phyloP scores from a whole-genome alignment of 176 grass and related monocot genomes.

The Pontederia paniculata region DNA sequence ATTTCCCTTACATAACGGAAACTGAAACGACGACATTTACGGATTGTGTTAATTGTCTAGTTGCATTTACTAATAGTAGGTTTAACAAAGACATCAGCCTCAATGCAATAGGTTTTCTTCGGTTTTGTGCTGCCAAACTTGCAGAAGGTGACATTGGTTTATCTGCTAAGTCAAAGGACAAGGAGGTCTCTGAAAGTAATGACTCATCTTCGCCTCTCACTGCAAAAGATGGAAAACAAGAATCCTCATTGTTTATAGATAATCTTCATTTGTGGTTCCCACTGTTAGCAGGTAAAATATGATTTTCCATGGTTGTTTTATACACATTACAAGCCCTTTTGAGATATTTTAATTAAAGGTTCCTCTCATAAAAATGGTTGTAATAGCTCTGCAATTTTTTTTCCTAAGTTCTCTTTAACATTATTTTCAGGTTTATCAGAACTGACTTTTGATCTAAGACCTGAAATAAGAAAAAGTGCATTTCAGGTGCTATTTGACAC shows the following conservation, averaged over 20 bases:
- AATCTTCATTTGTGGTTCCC: conserved; percentile 99
- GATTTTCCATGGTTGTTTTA: background rate
- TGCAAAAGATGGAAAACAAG: conserved; percentile 69
- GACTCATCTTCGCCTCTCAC: conserved; percentile 45
- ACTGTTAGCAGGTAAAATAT: conserved; percentile 69
- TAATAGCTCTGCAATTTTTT: background rate
- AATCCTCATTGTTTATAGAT: conserved; percentile 38
- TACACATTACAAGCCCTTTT: background rate
- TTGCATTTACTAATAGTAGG: conserved; percentile 95
- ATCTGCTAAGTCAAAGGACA: conserved; percentile 62
- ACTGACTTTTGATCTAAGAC: conserved; percentile 96
- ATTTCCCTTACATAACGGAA: conserved; percentile 97
- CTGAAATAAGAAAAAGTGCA: conserved; percentile 93
- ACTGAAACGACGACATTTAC: conserved; percentile 87
- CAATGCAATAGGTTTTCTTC: conserved; percentile 98
- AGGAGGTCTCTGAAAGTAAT: conserved; percentile 33
- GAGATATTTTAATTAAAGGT: background rate
- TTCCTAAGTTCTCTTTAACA: conserved; percentile 11
- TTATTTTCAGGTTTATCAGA: conserved; percentile 84
- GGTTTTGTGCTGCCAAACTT: conserved; percentile 95
- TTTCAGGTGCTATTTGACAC: conserved; percentile 98
- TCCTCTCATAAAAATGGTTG: no score
- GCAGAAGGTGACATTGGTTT: conserved; percentile 91
- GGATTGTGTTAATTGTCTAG: conserved; percentile 96
- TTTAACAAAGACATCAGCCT: conserved; percentile 99